Percentiles rank a stretch among this genome's conserved stretches.
phyloP scores from a whole-genome alignment of 805 yeast species.

The Candida morakotiae region DNA sequence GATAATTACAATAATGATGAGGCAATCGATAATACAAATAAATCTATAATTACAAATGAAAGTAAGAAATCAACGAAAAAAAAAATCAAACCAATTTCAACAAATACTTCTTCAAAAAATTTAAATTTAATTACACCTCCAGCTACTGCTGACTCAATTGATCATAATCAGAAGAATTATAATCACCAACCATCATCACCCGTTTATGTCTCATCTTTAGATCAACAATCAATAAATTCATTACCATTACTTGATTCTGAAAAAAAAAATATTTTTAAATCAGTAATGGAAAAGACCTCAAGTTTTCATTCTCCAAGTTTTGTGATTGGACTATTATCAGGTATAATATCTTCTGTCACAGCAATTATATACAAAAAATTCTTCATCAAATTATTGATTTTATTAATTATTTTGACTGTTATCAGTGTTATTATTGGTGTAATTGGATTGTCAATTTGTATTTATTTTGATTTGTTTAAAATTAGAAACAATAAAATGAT shows the following conservation, averaged over 20 bases:
- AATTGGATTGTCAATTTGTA: not conserved
- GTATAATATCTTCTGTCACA: not conserved
- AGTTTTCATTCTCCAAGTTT: constrained; percentile 2
- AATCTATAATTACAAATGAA: not conserved
- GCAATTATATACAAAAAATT: not conserved
- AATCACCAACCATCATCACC: not conserved
- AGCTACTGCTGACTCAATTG: not conserved
- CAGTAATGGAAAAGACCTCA: not conserved
- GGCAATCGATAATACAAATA: not conserved
- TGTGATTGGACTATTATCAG: not conserved
- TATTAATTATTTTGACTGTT: not conserved
- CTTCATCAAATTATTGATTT: not conserved
- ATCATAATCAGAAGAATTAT: not conserved
- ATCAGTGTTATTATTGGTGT: not conserved
- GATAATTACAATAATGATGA: constrained; percentile 8
- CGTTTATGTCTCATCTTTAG: no score
- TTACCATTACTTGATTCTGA: constrained; percentile 8
- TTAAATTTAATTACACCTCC: constrained; percentile 2
- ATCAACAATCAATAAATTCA: not conserved
- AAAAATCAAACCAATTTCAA: constrained; percentile 6
- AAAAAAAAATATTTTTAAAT: not conserved
- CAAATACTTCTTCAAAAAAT: constrained; percentile 2
- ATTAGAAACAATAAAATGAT: not conserved
- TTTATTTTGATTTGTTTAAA: not conserved
- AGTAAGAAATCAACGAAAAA: constrained; percentile 1